Evolutionary conservation across 2,329 filamentous ascomycete species (phyloP), one percentile per base, ranked within the genome.

Genomic region (Colletotrichum tabaci): DNA sequence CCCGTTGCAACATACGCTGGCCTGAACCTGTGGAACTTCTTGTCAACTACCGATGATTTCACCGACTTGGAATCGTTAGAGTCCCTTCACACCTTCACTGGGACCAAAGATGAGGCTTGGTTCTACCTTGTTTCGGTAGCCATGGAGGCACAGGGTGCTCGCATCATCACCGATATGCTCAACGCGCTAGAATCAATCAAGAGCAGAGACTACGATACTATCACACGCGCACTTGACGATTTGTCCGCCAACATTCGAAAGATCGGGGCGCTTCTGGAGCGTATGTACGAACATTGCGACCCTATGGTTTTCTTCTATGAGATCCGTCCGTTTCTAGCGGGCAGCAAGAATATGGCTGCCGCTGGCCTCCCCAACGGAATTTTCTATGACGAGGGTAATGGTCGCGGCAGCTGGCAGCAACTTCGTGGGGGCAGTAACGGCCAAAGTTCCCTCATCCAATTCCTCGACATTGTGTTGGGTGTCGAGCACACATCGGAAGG

Each of bases 391-490:
- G 89, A 93, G 67, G 93, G 91, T 1, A 85, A 89, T 2, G 91
- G 90, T 1, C 84, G 85, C 16, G 89, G 91, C 0, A 83, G 88
- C 46, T 97, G 94, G 87, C 87, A 91, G 21, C 91, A 96, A 75
- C 92, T 93, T 69, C 90, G 93, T n/a, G 96, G 96, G 21, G 96
- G 96, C 5, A 97, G 94, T 80, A 98, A 98, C 77, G 96, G 95
- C 0, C 96, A 98, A 81, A 96, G 93, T 80, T 97, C 94, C 0
- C 86, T 98, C 52, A 95, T 98, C 71, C 95, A 98, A 77, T 96
- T 98, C 84, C 94, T 98, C 80, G 96, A 98, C 79, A 88, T 97
- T 16, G 89, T 95, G 0, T 87, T 98, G 0, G 94, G 94, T 2
- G 88, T 98, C 16, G 92, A 97, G 77, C 96, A 98, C 82, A 78